Evolutionary conservation across 768 basidiomycete genomes (phyloP).

Genomic region (Amanita rubescens): DNA sequence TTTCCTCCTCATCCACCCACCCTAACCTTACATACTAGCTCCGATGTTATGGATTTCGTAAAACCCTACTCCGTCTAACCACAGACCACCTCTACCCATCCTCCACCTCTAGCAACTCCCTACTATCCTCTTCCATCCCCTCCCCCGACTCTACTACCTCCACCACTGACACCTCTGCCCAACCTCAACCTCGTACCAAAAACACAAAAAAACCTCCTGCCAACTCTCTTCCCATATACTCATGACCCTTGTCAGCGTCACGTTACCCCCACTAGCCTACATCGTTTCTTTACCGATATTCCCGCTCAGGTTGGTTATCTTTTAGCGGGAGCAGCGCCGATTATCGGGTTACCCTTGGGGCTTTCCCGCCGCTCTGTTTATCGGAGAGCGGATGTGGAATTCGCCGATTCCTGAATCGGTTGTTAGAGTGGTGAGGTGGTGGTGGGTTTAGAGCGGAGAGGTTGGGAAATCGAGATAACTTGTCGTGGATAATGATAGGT

Average conservation of each 20-base stretch:
- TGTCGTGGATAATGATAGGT: conserved; percentile 61
- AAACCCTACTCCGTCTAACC: conserved; percentile 50
- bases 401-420: background rate
- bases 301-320: conserved; percentile 41
- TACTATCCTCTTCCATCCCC: no score
- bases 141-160: conserved; percentile 1
- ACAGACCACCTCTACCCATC: conserved; percentile 29
- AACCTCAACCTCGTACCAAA: background rate
- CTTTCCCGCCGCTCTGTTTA: background rate
- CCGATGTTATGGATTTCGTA: conserved; percentile 35
- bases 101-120: conserved; percentile 14
- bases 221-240: conserved; percentile 49
- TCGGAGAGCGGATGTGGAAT: background rate
- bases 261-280: conserved; percentile 44
- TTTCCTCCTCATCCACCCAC: no score
- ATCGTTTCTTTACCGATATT: conserved; percentile 39
- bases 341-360: conserved; percentile 1
- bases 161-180: background rate
- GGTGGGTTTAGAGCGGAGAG: no score
- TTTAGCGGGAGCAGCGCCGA: conserved; percentile 38
- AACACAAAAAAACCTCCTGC: conserved; percentile 28
- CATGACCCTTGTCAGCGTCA: conserved; percentile 35
- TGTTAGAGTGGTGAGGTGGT: no score
- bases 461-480: no score
- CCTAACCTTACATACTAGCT: background rate